Conservation (phyloP, 2,329 filamentous ascomycete genomes). For the Aspergillus calidoustus region DNA sequence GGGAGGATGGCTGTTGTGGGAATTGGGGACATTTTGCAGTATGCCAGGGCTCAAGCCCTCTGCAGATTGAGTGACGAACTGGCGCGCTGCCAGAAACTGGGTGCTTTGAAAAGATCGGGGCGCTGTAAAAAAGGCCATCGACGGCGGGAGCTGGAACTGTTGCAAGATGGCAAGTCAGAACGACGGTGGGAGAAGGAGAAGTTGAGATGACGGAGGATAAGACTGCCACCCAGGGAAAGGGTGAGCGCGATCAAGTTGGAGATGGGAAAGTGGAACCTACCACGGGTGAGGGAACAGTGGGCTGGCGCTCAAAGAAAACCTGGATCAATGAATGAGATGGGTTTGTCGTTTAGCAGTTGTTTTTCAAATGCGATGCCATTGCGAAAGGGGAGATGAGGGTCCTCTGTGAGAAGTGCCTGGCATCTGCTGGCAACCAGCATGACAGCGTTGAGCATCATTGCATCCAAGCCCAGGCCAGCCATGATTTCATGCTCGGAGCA, state of each 20-base stretch:
- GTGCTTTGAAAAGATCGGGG: conserved; percentile 55
- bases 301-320: background rate
- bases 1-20: conserved; percentile 52
- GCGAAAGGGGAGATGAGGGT: background rate
- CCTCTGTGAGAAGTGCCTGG: background rate
- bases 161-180: conserved; percentile 1
- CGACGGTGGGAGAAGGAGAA: background rate
- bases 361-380: background rate
- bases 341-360: background rate
- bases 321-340: background rate
- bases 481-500: conserved; percentile 18
- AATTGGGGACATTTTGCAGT: conserved; percentile 25
- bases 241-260: conserved; percentile 7
- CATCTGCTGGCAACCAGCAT: background rate
- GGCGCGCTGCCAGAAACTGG: conserved; percentile 36
- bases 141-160: conserved; percentile 11
- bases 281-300: background rate
- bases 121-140: conserved; percentile 51
- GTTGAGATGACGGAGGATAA: background rate
- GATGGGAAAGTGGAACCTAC: conserved; percentile 15
- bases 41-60: conserved; percentile 28
- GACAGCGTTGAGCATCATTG: conserved; percentile 1
- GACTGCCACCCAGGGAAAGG: background rate
- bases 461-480: background rate
- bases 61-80: conserved; percentile 30